phyloP scores from a whole-genome alignment of 805 yeast genomes.

The Starmera pachycereana region DNA sequence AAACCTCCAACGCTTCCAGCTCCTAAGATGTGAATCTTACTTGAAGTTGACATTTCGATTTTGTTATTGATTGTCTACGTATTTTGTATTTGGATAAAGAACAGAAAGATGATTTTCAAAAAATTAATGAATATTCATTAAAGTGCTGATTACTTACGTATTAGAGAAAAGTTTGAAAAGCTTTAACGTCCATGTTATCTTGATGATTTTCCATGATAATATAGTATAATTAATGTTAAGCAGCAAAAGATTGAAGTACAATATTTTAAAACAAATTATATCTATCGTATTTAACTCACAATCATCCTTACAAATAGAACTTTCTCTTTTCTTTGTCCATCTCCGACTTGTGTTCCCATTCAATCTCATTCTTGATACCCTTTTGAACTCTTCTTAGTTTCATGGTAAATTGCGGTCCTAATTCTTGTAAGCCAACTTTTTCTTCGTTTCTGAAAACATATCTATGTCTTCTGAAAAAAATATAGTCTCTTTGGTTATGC shows the following conservation, averaged over 20 bases:
- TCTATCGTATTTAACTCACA: neutral
- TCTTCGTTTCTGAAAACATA: slow-evolving; percentile 84
- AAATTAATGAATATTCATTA: no score
- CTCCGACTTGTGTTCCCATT: slow-evolving; percentile 93
- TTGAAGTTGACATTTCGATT: no score
- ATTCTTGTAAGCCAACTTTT: slow-evolving; percentile 87
- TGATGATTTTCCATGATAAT: no score
- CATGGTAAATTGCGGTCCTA: slow-evolving; percentile 94
- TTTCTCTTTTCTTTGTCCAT: slow-evolving; percentile 96
- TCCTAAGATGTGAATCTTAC: slow-evolving; percentile 13
- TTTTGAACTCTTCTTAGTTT: slow-evolving; percentile 80
- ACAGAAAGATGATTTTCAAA: no score
- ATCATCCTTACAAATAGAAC: slow-evolving; percentile 52
- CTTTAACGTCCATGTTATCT: no score
- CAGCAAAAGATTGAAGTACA: no score
- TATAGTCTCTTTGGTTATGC: slow-evolving; percentile 93
- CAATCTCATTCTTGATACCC: slow-evolving; percentile 85
- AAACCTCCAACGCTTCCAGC: slow-evolving; percentile 20
- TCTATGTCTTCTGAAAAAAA: slow-evolving; percentile 92
- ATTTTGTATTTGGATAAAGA: no score
- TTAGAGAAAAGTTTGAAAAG: no score
- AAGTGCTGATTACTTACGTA: no score
- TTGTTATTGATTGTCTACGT: no score
- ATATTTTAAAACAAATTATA: no score
- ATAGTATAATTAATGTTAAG: no score